Base-by-base conservation (phyloP, 371 early-diverging fungal species). In the Mucor sp. region DNA sequence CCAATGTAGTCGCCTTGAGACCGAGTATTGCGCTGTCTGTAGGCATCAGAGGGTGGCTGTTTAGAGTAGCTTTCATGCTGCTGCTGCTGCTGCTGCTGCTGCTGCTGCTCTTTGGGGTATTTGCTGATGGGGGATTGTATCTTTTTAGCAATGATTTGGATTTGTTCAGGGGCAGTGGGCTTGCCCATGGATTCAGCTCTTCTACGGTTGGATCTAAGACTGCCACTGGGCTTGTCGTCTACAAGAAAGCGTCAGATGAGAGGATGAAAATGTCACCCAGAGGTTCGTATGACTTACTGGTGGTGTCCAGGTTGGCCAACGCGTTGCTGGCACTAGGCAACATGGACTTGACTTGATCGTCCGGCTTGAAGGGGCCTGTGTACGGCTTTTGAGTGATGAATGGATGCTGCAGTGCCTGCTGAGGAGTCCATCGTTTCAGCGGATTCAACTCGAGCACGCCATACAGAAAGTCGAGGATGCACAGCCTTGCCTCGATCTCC, bases 341-440 rank as follows among this genome's bases (percentile, higher is more conserved):
- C 27, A 44, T 9, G n/a, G 48, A 25, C 48, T 70, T 67, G 48
- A 70, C 67, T 19, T 74, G 67, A 11, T 19, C 33, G n/a, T 77
- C 75, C 5, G 90, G 89, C 12, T 81, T 65, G 60, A 86, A 90
- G 17, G 83, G 80, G 1, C 87, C 89, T 7, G 75, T 76, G 43
- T 87, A 94, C n/a, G 83, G 83, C 62, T 94, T 91, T 11, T 95
- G 95, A 0, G 97, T 96, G 60, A 98, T 90, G 70, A 99, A 98
- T 2, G 99, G 99, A 68, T 99, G 99, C 67, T 91, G 78, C 15
- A 88, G 80, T 6, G 98, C 98, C 68, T 99, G 95, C 41, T 90
- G 91, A 4, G 99, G 97, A 3, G 94, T 91, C 96, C 96, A 96
- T 61, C 99, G 87, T 71, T 92, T 92, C 43, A 94, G 78, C 0